Base-by-base conservation (phyloP, 1,139 yeast genomes). In the Candida tetrigidarum region DNA sequence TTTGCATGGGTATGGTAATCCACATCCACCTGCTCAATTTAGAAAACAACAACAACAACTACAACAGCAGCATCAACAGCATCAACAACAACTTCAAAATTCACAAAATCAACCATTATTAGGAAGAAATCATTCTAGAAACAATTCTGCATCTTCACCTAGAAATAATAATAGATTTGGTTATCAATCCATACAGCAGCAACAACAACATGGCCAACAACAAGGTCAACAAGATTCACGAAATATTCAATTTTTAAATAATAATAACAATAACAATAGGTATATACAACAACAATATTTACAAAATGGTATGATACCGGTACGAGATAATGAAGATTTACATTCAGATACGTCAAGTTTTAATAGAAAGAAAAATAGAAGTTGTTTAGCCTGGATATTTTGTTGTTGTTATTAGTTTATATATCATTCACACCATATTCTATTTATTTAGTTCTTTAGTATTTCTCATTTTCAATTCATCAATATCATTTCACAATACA, bases 1-100 rank as follows among this genome's bases (percentile, higher is more conserved):
- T 56, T 66, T 86, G 49, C 93, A 86, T 64, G 95, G 95, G 10
- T 86, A 86, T 60, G 89, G 89, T 4, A 83, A 83, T 54, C 88
- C 88, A 29, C 82, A 78, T 51, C 87, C 87, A 18, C 83, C 86
- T 27, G 36, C 40, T 23, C 29, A 22, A 22, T 27, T 11, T 16
- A 51, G 53, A 33, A 46, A 51, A 34, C 51, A 50, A 29, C 56
- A 54, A 34, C 49, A 43, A 36, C 50, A 44, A 15, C 48, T 38
- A 30, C 43, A 42, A n/a, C n/a, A n/a, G n/a, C n/a, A n/a, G n/a
- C n/a, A n/a, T n/a, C n/a, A n/a, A 39, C 50, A 45, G 12, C 37
- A 29, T 15, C 42, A 45, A 37, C 46, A 32, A 22, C 46, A 41
- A 27, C 44, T 27, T 19, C 50, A 44, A 30, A 41, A 40, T 20